These are phyloP conservation scores for Xylaria longipes DNA, from an alignment of 495 filamentous ascomycete genomes.

Conservation along the genomic window DNA sequence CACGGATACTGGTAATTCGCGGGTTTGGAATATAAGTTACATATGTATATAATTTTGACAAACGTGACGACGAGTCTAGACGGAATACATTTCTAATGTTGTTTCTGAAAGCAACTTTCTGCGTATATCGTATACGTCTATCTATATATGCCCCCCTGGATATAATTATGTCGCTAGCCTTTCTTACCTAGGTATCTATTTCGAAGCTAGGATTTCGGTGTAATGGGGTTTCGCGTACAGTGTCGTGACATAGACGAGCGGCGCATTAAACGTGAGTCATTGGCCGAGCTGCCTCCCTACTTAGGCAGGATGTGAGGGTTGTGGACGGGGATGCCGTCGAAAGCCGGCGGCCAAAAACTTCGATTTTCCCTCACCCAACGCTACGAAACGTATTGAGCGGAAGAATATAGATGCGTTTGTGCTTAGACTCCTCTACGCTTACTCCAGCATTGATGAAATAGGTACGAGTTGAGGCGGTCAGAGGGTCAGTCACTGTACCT, in stretches of 20 bases:
- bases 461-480: too few species aligned
- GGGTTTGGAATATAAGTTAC: background rate
- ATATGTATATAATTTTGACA: background rate
- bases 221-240: background rate
- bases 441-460: background rate
- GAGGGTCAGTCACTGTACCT: background rate
- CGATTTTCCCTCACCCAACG: background rate
- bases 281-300: background rate
- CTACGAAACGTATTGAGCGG: background rate
- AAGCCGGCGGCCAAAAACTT: background rate
- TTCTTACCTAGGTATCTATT: background rate
- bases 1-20: background rate
- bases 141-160: background rate
- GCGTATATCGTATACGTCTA: background rate
- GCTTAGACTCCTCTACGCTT: background rate
- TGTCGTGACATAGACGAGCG: background rate
- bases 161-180: background rate
- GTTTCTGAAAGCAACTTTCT: background rate
- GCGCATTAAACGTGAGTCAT: slow-evolving; percentile 8
- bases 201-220: background rate
- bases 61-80: background rate
- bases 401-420: background rate
- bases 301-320: background rate
- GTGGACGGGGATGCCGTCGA: background rate
- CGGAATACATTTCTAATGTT: background rate